Percentiles rank a stretch among this genome's conserved stretches.
These are phyloP conservation scores for Xylaria palmicola DNA, from an alignment of 495 filamentous ascomycete species.

Conservation along the genomic window DNA sequence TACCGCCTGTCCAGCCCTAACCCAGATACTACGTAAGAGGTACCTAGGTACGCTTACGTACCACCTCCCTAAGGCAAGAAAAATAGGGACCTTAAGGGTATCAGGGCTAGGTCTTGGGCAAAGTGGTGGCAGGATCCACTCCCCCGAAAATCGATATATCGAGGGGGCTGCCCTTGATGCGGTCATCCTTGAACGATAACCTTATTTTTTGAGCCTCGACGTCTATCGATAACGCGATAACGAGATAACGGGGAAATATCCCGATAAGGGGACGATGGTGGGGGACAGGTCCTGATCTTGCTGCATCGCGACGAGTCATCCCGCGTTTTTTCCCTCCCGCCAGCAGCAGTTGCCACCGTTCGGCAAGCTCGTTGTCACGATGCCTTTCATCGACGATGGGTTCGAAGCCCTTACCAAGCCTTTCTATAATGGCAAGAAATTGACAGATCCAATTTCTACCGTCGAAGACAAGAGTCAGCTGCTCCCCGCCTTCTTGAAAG, in stretches of 20 bases:
- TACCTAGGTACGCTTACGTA: no score
- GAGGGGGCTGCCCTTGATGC: slow-evolving; percentile 1
- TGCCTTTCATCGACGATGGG: slow-evolving; percentile 49
- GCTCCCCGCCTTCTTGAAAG: slow-evolving; percentile 91
- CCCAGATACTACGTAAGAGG: no score
- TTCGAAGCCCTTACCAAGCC: slow-evolving; percentile 91
- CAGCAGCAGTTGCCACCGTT: slow-evolving; percentile 5
- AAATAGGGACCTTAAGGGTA: no score
- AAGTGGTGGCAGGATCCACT: not conserved
- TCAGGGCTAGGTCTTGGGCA: no score
- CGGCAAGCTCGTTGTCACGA: slow-evolving; percentile 28
- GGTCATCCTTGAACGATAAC: slow-evolving; percentile 10
- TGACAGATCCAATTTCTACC: slow-evolving; percentile 93
- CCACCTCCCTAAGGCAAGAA: no score
- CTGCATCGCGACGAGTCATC: slow-evolving; percentile 21
- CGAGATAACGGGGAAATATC: slow-evolving; percentile 7
- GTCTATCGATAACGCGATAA: slow-evolving; percentile 16
- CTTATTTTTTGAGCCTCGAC: slow-evolving; percentile 17
- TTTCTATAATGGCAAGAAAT: slow-evolving; percentile 91
- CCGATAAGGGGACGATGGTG: slow-evolving; percentile 8
- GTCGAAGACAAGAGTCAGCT: slow-evolving; percentile 93
- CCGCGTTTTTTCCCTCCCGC: slow-evolving; percentile 13
- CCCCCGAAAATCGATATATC: not conserved
- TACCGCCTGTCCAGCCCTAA: no score
- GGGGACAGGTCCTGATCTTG: not conserved